Percentiles rank a stretch among this genome's conserved stretches.
phyloP scores from a whole-genome alignment of 352 stramenopile genomes.

The Pythium sukuiense region DNA sequence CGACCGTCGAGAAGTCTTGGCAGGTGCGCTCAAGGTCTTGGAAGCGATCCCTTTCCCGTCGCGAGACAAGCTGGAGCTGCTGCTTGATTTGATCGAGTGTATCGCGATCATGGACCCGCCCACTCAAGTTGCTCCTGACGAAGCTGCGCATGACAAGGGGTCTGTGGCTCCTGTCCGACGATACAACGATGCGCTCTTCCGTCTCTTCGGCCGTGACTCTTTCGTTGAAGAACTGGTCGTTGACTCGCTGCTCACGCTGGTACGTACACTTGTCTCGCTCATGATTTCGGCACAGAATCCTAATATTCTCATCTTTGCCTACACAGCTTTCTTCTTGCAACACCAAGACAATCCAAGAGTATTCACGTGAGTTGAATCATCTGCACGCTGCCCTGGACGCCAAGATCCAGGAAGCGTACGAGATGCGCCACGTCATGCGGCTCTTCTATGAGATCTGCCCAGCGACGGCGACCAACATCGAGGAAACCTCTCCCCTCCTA shows the following conservation, averaged over 20 bases:
- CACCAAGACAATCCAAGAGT: conserved; percentile 54
- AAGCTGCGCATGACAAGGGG: not conserved
- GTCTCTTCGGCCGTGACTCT: conserved; percentile 64
- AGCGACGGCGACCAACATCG: conserved; percentile 65
- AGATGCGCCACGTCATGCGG: conserved; percentile 72
- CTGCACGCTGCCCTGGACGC: conserved; percentile 64
- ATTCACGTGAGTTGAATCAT: conserved; percentile 46
- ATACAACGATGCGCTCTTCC: conserved; percentile 51
- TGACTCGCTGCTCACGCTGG: conserved; percentile 58
- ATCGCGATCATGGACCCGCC: conserved; percentile 32
- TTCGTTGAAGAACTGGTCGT: conserved; percentile 72
- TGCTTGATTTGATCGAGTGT: conserved; percentile 62
- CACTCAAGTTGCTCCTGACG: not conserved
- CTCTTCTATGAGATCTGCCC: conserved; percentile 78
- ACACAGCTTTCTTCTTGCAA: conserved; percentile 49
- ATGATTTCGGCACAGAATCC: not conserved
- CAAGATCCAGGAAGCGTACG: conserved; percentile 72
- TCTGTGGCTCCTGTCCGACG: not conserved
- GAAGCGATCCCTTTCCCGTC: conserved; percentile 55
- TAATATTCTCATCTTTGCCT: conserved; percentile 33
- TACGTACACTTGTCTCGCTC: conserved; percentile 24
- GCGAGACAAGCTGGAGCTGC: conserved; percentile 66
- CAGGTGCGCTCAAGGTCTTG: conserved; percentile 67
- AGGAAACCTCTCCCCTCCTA: conserved; percentile 72
- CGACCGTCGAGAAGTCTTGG: conserved; percentile 51